Base-by-base conservation (phyloP, 768 basidiomycete species). In the Tulasnella calospora region DNA sequence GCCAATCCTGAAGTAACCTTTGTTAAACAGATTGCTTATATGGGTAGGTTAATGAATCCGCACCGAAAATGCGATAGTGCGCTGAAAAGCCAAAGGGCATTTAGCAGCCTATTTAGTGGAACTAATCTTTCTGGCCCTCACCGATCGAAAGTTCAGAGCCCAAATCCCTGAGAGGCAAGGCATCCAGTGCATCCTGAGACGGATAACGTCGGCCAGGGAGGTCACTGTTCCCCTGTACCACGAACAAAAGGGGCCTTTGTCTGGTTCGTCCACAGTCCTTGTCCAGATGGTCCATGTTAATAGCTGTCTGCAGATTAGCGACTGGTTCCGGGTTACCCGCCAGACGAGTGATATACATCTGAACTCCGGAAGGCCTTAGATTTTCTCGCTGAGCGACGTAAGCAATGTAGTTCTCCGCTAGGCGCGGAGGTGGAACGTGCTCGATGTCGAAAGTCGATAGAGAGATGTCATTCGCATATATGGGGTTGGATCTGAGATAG, bases 371-470 rank as follows among this genome's bases (percentile, higher is more conserved):
- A 15, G 69, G 55, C 10, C 36, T 47, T 15, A 77, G 73, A 13
- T 35, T 21, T 33, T 77, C 76, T 30, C 76, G 55, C 0, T 77
- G 35, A 36, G 70, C 69, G 69, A 77, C 55, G 69, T 23, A 77
- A 12, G 57, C n/a, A 17, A 77, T 70, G 47, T 77, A 77, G 67
- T 77, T 61, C 21, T 13, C 12, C 7, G 61, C 76, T 3, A 77
- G 76, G 33, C 67, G 76, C 3, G 76, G 76, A 21, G 76, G 76
- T 41, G 76, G 17, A 2, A 77, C 69, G 33, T 77, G 76, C 38
- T 77, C 76, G 38, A 35, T 12, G 33, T 36, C 30, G 46, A 71
- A 67, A 3, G 38, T 17, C 9, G 76, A 71, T 8, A 77, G 76
- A 3, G 76, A 67, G 15, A 35, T 27, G 27, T 67, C 61, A 27